Conservation (phyloP, 2,329 filamentous ascomycete species). For the Setomelanomma holmii region DNA sequence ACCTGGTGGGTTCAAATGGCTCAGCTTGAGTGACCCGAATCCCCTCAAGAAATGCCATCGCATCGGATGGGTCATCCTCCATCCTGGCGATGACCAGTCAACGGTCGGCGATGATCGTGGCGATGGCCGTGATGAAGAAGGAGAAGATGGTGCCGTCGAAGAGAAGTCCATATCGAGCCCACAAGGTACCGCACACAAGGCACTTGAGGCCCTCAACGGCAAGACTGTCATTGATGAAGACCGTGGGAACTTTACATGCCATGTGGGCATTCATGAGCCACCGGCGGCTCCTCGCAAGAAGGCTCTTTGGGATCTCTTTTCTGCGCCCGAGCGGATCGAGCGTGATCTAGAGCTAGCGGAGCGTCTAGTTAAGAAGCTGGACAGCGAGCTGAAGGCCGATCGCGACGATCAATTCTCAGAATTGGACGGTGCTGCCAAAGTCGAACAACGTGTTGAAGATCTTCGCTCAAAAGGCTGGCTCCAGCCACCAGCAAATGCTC, state of each 20-base stretch:
- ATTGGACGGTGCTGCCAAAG: constrained; percentile 74
- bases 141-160: constrained; percentile 63
- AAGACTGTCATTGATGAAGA: constrained; percentile 96
- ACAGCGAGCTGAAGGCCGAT: constrained; percentile 79
- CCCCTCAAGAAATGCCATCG: constrained; percentile 96
- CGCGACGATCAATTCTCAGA: constrained; percentile 53
- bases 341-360: constrained; percentile 86
- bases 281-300: constrained; percentile 88
- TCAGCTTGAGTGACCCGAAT: constrained; percentile 95
- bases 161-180: constrained; percentile 58
- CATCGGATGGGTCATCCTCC: constrained; percentile 97
- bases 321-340: constrained; percentile 89
- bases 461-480: constrained; percentile 78
- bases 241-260: constrained; percentile 94
- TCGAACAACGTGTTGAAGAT: constrained; percentile 87
- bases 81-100: constrained; percentile 74
- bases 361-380: constrained; percentile 82
- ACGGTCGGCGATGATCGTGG: constrained; percentile 69
- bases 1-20: constrained; percentile 91
- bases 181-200: constrained; percentile 75
- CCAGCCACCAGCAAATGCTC: constrained; percentile 66
- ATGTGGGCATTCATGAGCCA: constrained; percentile 94
- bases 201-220: constrained; percentile 92
- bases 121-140: constrained; percentile 75
- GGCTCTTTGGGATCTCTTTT: constrained; percentile 95